These are phyloP conservation scores for Rutstroemia sp. DNA, from an alignment of 2,329 filamentous ascomycete species.

Conservation along the genomic window DNA sequence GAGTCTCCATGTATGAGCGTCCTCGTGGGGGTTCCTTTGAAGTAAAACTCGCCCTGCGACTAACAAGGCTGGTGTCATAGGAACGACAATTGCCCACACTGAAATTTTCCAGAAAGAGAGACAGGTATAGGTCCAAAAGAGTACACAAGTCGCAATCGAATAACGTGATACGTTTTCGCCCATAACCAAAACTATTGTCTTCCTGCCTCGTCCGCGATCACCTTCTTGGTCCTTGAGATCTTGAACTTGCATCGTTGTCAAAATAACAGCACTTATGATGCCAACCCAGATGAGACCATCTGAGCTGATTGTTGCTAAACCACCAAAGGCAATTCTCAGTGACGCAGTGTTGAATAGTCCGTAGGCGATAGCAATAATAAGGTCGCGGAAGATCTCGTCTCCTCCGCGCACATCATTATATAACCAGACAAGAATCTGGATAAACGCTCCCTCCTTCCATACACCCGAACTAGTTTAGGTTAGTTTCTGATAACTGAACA, in stretches of 20 bases:
- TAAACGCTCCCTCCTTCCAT: background rate
- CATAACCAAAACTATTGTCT: slow-evolving; percentile 20
- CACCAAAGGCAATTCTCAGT: background rate
- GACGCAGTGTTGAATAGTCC: slow-evolving; percentile 25
- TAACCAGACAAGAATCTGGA: slow-evolving; percentile 3
- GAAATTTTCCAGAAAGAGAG: slow-evolving; percentile 5
- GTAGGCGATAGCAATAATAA: slow-evolving; percentile 9
- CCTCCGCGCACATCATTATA: slow-evolving; percentile 11
- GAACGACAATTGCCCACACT: background rate
- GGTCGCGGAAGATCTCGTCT: slow-evolving; percentile 5
- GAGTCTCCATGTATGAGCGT: slow-evolving; percentile 2
- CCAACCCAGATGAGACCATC: background rate
- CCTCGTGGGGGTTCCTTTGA: background rate
- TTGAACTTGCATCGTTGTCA: slow-evolving; percentile 25
- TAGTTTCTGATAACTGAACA: too few species aligned
- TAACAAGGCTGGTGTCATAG: background rate
- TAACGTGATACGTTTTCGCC: slow-evolving; percentile 14
- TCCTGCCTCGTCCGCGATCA: slow-evolving; percentile 19
- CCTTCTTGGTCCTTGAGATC: slow-evolving; percentile 27
- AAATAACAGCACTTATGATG: slow-evolving; percentile 1
- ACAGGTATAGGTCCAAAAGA: slow-evolving; percentile 8
- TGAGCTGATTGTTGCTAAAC: background rate
- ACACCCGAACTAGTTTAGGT: background rate
- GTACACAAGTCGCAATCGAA: slow-evolving; percentile 20
- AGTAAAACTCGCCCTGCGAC: background rate